Conservation (phyloP, 129 eudicot species). For the Centella asiatica region DNA sequence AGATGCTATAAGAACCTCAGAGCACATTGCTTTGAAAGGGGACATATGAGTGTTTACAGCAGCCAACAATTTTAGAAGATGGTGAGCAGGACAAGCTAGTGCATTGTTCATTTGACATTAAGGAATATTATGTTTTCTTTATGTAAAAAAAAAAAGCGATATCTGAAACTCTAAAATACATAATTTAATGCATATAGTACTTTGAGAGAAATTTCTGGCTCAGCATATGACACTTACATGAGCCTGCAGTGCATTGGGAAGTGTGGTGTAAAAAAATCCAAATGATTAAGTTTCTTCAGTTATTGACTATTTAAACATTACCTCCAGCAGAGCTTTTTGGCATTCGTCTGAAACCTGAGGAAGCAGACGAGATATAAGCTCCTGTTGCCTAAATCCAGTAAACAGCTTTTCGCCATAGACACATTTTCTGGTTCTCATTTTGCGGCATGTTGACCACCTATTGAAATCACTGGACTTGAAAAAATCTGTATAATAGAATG, state of each 20-base stretch:
- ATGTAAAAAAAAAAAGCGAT: neutral
- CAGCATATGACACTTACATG: neutral
- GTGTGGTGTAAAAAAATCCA: neutral
- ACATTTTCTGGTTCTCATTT: slow-evolving; percentile 40
- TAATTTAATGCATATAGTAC: neutral
- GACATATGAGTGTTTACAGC: no score
- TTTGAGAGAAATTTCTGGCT: neutral
- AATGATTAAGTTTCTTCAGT: neutral
- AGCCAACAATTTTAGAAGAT: neutral
- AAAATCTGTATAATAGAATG: slow-evolving; percentile 52
- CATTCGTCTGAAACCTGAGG: slow-evolving; percentile 35
- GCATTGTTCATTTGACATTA: neutral
- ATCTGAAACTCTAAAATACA: neutral
- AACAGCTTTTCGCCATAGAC: slow-evolving; percentile 46
- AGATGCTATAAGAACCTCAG: no score
- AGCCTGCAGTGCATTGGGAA: neutral
- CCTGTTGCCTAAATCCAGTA: slow-evolving; percentile 57
- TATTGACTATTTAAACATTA: slow-evolving; percentile 9
- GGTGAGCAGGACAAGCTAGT: neutral
- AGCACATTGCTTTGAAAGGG: no score
- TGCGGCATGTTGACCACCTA: slow-evolving; percentile 59
- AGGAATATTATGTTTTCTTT: neutral
- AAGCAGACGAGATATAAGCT: slow-evolving; percentile 47
- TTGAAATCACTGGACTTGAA: slow-evolving; percentile 31
- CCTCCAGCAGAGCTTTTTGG: slow-evolving; percentile 47